Percentiles rank a stretch among this genome's conserved stretches.
These are phyloP conservation scores for Quercus rubra DNA, from an alignment of 306 rosid species.

Conservation along the genomic window DNA sequence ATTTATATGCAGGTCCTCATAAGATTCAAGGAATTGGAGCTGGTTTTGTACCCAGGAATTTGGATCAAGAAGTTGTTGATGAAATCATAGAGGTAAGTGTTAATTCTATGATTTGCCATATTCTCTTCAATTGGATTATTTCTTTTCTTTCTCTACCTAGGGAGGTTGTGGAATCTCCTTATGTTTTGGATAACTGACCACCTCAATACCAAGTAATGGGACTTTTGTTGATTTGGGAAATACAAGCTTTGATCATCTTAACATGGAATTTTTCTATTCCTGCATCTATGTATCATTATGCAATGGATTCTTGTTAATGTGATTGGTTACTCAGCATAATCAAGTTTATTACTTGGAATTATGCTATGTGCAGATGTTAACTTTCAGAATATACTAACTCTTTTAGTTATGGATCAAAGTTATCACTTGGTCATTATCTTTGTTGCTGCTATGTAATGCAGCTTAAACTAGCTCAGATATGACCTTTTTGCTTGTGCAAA, in stretches of 20 bases:
- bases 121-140: background rate
- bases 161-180: background rate
- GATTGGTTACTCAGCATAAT: background rate
- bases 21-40: conserved; percentile 99
- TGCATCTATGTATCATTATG: background rate
- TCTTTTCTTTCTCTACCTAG: background rate
- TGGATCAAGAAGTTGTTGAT: conserved; percentile 78
- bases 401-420: background rate
- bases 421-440: background rate
- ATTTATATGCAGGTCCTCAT: conserved; percentile 79
- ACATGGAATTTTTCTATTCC: background rate
- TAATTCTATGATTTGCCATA: background rate
- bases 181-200: background rate
- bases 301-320: too few species aligned
- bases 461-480: background rate
- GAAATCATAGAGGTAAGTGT: conserved; percentile 73
- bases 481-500: background rate
- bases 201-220: conserved; percentile 5
- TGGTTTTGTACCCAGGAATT: conserved; percentile 95
- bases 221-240: background rate
- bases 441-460: conserved; percentile 8
- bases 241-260: conserved; percentile 3
- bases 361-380: background rate
- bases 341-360: background rate
- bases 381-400: background rate